A percentile compares a stretch with the other conserved stretches of the same genome.
Conservation (phyloP, 140 eudicot species). For the Stevia rebaudiana region DNA sequence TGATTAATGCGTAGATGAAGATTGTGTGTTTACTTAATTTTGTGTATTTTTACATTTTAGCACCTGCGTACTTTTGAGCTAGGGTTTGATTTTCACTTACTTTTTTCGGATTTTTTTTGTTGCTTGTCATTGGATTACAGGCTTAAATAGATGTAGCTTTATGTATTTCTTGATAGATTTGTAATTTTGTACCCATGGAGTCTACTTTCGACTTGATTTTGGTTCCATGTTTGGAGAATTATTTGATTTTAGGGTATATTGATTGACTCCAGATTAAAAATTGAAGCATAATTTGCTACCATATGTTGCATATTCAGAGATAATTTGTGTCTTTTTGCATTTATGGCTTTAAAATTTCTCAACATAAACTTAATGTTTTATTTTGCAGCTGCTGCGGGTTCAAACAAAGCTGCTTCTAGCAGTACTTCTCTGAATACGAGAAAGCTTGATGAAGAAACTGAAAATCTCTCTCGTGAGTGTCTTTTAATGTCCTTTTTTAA, state of each 20-base stretch:
- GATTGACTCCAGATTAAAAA: background rate
- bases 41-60: background rate
- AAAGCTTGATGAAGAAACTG: slow-evolving; percentile 96
- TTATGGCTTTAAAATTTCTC: background rate
- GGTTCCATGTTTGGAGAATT: background rate
- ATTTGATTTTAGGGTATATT: background rate
- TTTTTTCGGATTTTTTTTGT: background rate
- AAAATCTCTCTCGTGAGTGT: slow-evolving; percentile 82
- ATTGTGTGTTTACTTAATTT: background rate
- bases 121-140: slow-evolving; percentile 4
- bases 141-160: background rate
- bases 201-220: too few species aligned
- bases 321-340: background rate
- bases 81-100: slow-evolving; percentile 20
- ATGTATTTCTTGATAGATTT: background rate
- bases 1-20: slow-evolving; percentile 5
- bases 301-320: too few species aligned
- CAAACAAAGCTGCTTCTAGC: slow-evolving; percentile 95
- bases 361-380: background rate
- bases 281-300: too few species aligned
- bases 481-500: background rate
- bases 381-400: slow-evolving; percentile 81
- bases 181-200: background rate
- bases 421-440: slow-evolving; percentile 86
- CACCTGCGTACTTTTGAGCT: background rate